phyloP scores from a whole-genome alignment of 176 grass and related monocot species.

The Dendrocalamus sinicus region DNA sequence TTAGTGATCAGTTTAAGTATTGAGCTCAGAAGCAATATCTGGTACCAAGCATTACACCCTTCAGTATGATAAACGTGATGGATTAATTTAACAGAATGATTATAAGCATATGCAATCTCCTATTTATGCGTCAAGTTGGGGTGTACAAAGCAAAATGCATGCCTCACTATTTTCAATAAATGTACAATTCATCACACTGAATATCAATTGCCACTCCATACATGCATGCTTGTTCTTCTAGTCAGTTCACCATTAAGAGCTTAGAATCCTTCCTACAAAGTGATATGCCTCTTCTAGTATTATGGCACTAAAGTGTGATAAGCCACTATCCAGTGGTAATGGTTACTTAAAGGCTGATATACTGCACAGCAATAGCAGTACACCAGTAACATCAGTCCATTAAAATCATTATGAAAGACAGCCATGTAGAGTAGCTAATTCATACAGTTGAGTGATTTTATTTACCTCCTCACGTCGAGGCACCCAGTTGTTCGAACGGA shows the following conservation, averaged over 20 bases:
- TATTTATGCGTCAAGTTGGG: background rate
- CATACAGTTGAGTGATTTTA: slow-evolving; percentile 24
- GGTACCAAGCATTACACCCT: background rate
- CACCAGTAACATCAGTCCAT: background rate
- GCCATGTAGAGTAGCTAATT: background rate
- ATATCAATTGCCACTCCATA: background rate
- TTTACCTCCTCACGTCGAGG: slow-evolving; percentile 89
- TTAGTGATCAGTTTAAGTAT: background rate
- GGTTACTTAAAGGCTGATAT: slow-evolving; percentile 1
- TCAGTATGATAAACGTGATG: background rate
- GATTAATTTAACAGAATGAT: background rate
- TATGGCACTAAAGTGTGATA: slow-evolving; percentile 9
- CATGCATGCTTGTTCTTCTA: slow-evolving; percentile 8
- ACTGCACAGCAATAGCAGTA: background rate
- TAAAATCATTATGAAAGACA: background rate
- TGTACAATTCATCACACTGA: background rate
- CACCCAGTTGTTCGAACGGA: slow-evolving; percentile 83
- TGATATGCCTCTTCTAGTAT: background rate
- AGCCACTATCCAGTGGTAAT: background rate
- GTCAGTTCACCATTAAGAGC: slow-evolving; percentile 1
- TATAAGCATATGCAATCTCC: background rate
- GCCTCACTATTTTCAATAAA: slow-evolving; percentile 1
- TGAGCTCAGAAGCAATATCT: background rate
- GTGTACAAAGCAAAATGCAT: background rate
- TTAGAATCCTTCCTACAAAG: background rate